These are phyloP conservation scores for Populus hybrid DNA, from an alignment of 441 rosid species.

Conservation along the genomic window DNA sequence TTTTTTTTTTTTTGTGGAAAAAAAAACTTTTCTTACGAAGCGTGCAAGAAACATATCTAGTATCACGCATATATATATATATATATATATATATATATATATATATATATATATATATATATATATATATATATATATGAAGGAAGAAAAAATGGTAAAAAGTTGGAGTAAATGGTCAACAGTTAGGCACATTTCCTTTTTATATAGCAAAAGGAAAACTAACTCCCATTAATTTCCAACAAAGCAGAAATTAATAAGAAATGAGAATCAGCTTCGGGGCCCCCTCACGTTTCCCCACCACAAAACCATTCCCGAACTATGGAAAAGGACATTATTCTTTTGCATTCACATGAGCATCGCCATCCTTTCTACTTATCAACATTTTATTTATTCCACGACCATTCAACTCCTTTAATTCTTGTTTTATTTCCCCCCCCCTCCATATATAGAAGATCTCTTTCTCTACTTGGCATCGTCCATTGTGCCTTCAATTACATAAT, in stretches of 20 bases:
- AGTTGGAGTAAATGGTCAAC: slow-evolving; percentile 10
- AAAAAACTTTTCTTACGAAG: too few relatives aligned
- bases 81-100: neutral
- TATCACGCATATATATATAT: too few relatives aligned
- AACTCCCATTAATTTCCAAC: neutral
- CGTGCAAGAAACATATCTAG: too few relatives aligned
- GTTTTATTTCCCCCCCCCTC: too few relatives aligned
- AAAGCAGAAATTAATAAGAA: neutral
- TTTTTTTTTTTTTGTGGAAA: too few relatives aligned
- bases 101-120: neutral
- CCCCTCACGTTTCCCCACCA: neutral
- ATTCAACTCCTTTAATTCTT: neutral
- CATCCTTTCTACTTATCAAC: slow-evolving; percentile 12
- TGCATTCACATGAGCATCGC: slow-evolving; percentile 9
- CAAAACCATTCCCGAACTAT: slow-evolving; percentile 20
- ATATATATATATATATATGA: neutral
- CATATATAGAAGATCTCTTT: neutral
- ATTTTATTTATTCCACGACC: slow-evolving; percentile 5
- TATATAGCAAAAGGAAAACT: neutral
- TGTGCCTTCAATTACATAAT: neutral
- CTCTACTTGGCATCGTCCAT: neutral
- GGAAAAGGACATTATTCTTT: neutral
- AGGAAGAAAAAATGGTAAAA: too few relatives aligned
- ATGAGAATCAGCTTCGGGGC: neutral
- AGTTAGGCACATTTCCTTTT: neutral